Conservation (phyloP, 345 rosid genomes). For the Eucalyptus pauciflora region DNA sequence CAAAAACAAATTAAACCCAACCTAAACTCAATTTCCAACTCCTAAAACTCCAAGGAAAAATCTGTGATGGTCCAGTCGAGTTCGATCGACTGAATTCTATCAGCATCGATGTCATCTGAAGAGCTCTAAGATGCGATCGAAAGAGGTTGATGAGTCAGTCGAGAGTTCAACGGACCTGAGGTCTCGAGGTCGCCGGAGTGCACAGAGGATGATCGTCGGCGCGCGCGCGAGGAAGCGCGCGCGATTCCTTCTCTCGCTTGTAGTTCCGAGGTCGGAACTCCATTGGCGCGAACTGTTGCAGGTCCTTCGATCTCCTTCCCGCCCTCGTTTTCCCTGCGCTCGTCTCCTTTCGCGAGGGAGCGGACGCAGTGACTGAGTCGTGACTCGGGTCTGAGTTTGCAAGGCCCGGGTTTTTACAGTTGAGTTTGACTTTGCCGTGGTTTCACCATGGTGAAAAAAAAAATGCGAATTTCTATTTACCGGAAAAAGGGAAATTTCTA, state of each 20-base stretch:
- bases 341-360: neutral
- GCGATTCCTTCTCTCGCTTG: constrained; percentile 21
- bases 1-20: neutral
- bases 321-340: neutral
- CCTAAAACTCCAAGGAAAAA: neutral
- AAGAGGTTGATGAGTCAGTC: neutral
- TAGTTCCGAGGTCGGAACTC: constrained; percentile 71
- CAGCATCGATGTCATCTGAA: neutral
- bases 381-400: neutral
- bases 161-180: constrained; percentile 2
- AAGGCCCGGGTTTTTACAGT: neutral
- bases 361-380: neutral
- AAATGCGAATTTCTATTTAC: neutral
- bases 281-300: constrained; percentile 5
- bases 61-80: neutral
- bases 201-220: constrained; percentile 52
- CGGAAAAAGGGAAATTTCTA: neutral
- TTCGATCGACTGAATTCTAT: neutral
- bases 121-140: neutral
- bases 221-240: constrained; percentile 40
- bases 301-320: neutral
- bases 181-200: constrained; percentile 1
- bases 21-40: neutral
- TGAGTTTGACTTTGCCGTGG: neutral
- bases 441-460: rapidly evolving